Evolutionary conservation across 1,139 yeast species (phyloP).

Genomic region (Meyerozyma guilliermondii): DNA sequence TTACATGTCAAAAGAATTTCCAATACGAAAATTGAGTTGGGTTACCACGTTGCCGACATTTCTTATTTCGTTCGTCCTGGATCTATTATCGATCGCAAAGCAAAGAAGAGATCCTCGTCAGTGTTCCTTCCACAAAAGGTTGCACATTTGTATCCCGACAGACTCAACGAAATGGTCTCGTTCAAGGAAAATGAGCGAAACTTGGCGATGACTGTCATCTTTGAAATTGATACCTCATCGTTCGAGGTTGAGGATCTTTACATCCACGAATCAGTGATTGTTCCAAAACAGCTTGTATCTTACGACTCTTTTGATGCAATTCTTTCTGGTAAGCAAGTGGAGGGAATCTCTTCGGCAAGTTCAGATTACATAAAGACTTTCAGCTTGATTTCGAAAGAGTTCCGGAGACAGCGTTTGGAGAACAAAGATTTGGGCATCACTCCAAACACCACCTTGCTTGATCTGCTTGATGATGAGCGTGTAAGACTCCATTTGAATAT

Average conservation of each 20-base stretch:
- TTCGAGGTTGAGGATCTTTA: conserved; percentile 74
- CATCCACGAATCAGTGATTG: conserved; percentile 69
- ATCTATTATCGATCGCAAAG: conserved; percentile 77
- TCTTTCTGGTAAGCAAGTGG: conserved; percentile 27
- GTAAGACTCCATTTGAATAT: conserved; percentile 69
- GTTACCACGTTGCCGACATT: conserved; percentile 80
- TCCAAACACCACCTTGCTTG: conserved; percentile 64
- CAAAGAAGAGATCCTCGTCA: conserved; percentile 85
- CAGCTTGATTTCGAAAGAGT: conserved; percentile 61
- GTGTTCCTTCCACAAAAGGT: conserved; percentile 84
- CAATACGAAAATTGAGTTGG: conserved; percentile 60
- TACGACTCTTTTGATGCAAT: conserved; percentile 53
- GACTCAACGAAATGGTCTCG: conserved; percentile 55
- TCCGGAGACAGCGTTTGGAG: conserved; percentile 66
- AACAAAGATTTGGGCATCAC: conserved; percentile 43
- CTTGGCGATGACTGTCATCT: conserved; percentile 74
- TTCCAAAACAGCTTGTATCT: conserved; percentile 52
- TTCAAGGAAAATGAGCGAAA: conserved; percentile 58
- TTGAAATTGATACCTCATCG: conserved; percentile 70
- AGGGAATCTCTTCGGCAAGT: conserved; percentile 50
- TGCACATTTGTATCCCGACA: conserved; percentile 64
- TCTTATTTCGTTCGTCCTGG: conserved; percentile 67
- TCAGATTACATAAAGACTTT: conserved; percentile 64
- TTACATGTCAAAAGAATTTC: conserved; percentile 63
- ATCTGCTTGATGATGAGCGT: conserved; percentile 81